Percentiles rank a stretch among this genome's conserved stretches.
Evolutionary conservation across 176 grass and related monocot species (phyloP).

Genomic region (Carex littledalei): DNA sequence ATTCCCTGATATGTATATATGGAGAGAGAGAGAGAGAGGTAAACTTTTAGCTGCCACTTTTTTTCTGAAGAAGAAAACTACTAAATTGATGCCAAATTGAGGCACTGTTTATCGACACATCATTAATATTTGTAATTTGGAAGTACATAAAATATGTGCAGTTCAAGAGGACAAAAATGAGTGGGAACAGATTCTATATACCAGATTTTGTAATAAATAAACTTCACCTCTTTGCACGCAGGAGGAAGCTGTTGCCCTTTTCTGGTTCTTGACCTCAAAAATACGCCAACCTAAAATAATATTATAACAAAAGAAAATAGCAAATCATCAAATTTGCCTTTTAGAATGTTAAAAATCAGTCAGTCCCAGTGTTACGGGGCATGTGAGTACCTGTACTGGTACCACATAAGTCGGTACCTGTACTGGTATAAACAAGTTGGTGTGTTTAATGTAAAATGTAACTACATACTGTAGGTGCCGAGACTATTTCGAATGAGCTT

Average conservation of each 20-base stretch:
- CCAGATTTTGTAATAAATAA: background rate
- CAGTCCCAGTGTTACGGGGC: background rate
- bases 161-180: background rate
- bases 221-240: constrained; percentile 35
- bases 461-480: constrained; percentile 37
- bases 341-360: background rate
- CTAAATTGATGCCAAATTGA: background rate
- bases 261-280: constrained; percentile 28
- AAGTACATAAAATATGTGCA: background rate
- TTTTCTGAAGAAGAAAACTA: constrained; percentile 7
- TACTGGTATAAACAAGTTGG: background rate
- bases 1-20: constrained; percentile 19
- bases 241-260: constrained; percentile 35
- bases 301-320: background rate
- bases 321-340: background rate
- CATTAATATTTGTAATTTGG: background rate
- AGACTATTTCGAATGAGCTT: constrained; percentile 27
- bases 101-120: background rate
- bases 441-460: background rate
- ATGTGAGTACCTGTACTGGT: background rate
- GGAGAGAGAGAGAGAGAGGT: background rate
- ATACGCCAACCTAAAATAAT: constrained; percentile 33
- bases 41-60: background rate
- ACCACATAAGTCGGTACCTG: background rate
- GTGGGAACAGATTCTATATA: background rate